Evolutionary conservation across 441 rosid species (phyloP).

Genomic region (Mallotus repandus): DNA sequence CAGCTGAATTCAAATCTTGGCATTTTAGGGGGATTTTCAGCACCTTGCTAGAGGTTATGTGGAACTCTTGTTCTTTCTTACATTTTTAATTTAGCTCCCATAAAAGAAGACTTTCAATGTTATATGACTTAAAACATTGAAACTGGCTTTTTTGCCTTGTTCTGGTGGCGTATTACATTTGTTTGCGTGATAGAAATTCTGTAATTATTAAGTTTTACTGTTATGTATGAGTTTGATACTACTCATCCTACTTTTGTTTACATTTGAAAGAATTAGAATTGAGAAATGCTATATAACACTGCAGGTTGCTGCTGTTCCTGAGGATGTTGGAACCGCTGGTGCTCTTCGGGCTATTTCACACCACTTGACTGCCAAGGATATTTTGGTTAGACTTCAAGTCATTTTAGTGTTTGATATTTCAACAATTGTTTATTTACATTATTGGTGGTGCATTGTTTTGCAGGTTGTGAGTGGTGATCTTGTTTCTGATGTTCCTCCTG

Average conservation of each 20-base stretch:
- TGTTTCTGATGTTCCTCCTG: constrained; percentile 94
- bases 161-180: background rate
- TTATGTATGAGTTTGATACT: background rate
- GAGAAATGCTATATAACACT: constrained; percentile 20
- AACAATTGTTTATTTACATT: constrained; percentile 13
- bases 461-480: constrained; percentile 97
- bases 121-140: background rate
- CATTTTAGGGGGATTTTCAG: background rate
- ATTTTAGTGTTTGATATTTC: constrained; percentile 21
- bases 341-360: constrained; percentile 91
- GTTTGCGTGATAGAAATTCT: background rate
- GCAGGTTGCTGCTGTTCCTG: constrained; percentile 90
- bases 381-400: constrained; percentile 56
- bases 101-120: background rate
- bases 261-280: background rate
- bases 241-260: background rate
- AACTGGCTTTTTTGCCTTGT: constrained; percentile 4
- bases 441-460: constrained; percentile 26
- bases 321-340: constrained; percentile 93
- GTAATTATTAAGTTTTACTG: background rate
- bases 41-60: background rate
- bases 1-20: background rate
- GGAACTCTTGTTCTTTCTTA: background rate
- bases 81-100: background rate
- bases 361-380: constrained; percentile 85